Percentiles rank a stretch among this genome's conserved stretches.
Evolutionary conservation across 2,329 filamentous ascomycete species (phyloP).

Genomic region (Pseudogymnoascus sp.): DNA sequence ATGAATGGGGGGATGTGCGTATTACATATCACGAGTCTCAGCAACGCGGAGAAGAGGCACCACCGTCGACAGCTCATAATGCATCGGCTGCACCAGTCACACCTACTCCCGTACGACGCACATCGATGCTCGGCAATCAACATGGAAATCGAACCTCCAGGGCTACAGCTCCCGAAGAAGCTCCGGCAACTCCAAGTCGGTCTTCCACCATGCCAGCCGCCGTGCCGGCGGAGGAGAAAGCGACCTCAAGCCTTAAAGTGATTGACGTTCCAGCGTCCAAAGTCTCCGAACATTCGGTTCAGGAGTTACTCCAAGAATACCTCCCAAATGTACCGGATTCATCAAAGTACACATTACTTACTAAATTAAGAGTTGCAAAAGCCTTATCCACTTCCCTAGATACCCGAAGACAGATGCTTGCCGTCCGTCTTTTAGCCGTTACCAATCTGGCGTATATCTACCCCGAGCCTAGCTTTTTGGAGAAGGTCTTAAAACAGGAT

Average conservation of each 20-base stretch:
- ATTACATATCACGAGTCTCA: conserved; percentile 61
- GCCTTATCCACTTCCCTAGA: conserved; percentile 59
- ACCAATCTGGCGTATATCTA: conserved; percentile 89
- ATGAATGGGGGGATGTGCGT: conserved; percentile 71
- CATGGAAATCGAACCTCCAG: conserved; percentile 26
- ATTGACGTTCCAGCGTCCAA: conserved; percentile 45
- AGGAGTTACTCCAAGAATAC: conserved; percentile 47
- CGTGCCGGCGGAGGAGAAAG: conserved; percentile 22
- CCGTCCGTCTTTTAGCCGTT: conserved; percentile 75
- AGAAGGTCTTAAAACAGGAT: conserved; percentile 80
- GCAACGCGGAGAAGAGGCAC: conserved; percentile 19
- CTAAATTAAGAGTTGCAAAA: conserved; percentile 74
- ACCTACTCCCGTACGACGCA: conserved; percentile 29
- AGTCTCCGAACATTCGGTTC: conserved; percentile 44
- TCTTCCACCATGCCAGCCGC: conserved; percentile 15
- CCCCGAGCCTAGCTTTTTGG: conserved; percentile 69
- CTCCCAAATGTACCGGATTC: conserved; percentile 60
- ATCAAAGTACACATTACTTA: conserved; percentile 74
- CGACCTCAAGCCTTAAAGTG: conserved; percentile 23
- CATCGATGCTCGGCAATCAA: conserved; percentile 27
- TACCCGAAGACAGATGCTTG: conserved; percentile 65
- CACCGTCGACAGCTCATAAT: conserved; percentile 27
- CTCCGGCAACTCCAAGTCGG: conserved; percentile 26
- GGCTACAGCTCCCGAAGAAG: conserved; percentile 29
- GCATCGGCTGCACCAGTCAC: conserved; percentile 23